phyloP scores from a whole-genome alignment of 805 yeast genomes.

The Clavispora santaluciae region DNA sequence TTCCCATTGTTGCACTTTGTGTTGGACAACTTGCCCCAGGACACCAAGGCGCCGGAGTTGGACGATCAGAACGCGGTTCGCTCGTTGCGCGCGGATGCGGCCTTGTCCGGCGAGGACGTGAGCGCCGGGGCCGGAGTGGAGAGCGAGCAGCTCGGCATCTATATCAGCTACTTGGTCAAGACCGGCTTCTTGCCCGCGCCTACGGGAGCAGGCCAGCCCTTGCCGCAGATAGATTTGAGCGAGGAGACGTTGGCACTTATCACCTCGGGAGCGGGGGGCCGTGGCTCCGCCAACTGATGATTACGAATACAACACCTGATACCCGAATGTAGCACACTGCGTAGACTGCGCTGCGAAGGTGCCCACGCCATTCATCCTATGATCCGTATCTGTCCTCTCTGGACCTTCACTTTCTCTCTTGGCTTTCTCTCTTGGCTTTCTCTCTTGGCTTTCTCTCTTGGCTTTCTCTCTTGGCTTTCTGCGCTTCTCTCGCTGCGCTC shows the following conservation, averaged over 20 bases:
- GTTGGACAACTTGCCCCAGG: constrained; percentile 83
- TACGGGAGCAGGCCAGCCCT: constrained; percentile 30
- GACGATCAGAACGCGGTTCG: constrained; percentile 79
- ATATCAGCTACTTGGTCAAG: constrained; percentile 72
- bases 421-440: too few relatives aligned
- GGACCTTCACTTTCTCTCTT: too few relatives aligned
- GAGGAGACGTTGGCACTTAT: constrained; percentile 45
- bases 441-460: too few relatives aligned
- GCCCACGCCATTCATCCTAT: too few relatives aligned
- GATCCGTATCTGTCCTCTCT: too few relatives aligned
- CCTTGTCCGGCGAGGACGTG: constrained; percentile 61
- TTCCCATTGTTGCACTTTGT: constrained; percentile 94
- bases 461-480: too few relatives aligned
- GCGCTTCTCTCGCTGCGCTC: too few relatives aligned
- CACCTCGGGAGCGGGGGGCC: constrained; percentile 17
- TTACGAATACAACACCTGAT: neutral
- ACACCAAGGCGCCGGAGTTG: constrained; percentile 91
- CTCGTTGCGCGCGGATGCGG: constrained; percentile 58
- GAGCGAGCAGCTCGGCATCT: constrained; percentile 59
- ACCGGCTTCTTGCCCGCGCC: constrained; percentile 79
- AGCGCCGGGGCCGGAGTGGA: constrained; percentile 76
- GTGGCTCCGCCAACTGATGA: constrained; percentile 14
- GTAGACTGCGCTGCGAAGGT: too few relatives aligned
- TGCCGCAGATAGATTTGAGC: constrained; percentile 57
- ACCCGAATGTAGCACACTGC: too few relatives aligned